These are phyloP conservation scores for Fragilaria crotonensis DNA, from an alignment of 108 stramenopile genomes.

Conservation along the genomic window DNA sequence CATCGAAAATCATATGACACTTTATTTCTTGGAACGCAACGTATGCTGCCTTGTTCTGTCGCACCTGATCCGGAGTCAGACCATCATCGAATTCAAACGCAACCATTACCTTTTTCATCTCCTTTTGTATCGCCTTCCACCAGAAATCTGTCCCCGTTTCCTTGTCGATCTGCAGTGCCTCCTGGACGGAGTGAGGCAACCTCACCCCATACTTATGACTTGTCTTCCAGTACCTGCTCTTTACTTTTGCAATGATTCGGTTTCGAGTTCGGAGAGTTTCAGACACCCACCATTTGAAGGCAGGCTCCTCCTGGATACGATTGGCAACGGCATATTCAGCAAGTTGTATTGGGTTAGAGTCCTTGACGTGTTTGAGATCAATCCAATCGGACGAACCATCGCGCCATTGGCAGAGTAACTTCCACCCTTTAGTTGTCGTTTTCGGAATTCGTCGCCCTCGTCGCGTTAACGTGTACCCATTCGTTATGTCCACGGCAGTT, in stretches of 20 bases:
- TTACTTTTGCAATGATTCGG: slow-evolving; percentile 6
- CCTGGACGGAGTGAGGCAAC: slow-evolving; percentile 7
- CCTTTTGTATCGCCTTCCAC: slow-evolving; percentile 20
- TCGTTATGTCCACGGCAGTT: slow-evolving; percentile 7
- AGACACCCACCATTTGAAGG: slow-evolving; percentile 36
- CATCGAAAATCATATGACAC: slow-evolving; percentile 20
- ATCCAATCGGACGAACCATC: slow-evolving; percentile 22
- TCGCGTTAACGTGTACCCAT: neutral
- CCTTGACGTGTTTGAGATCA: slow-evolving; percentile 21
- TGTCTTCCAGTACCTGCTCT: neutral
- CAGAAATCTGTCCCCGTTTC: slow-evolving; percentile 13
- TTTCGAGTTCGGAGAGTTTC: neutral
- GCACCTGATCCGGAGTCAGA: slow-evolving; percentile 10
- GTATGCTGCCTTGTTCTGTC: neutral
- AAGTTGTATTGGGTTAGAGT: slow-evolving; percentile 23
- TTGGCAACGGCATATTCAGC: slow-evolving; percentile 32
- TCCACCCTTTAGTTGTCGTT: slow-evolving; percentile 6
- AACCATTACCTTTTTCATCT: slow-evolving; percentile 17
- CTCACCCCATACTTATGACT: slow-evolving; percentile 5
- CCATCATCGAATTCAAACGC: slow-evolving; percentile 8
- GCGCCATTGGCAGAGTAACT: slow-evolving; percentile 28
- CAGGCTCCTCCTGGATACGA: slow-evolving; percentile 16
- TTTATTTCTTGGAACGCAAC: slow-evolving; percentile 9
- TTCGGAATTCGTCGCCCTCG: neutral
- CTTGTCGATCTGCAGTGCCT: slow-evolving; percentile 15